Conservation (phyloP, 768 basidiomycete species). For the Termitomyces sp. region DNA sequence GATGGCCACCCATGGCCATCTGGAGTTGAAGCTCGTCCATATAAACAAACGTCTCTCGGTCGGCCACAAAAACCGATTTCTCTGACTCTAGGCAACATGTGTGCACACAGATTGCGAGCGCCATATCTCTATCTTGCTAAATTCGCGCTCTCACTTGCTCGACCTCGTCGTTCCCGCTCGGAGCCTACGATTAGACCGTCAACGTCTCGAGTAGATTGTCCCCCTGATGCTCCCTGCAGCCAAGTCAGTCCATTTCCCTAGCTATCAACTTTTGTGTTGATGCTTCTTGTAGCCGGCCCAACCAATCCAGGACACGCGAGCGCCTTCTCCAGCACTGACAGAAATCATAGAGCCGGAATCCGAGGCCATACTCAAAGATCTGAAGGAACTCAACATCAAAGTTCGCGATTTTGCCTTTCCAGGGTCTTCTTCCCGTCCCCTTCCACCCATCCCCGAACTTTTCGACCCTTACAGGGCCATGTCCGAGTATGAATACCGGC, state of each 20-base stretch:
- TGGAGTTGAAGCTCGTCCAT: conserved; percentile 4
- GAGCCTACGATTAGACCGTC: conserved; percentile 4
- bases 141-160: conserved; percentile 10
- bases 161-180: conserved; percentile 9
- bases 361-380: conserved; percentile 23
- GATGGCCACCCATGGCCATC: conserved; percentile 6
- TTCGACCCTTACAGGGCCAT: conserved; percentile 35
- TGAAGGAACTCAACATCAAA: conserved; percentile 30
- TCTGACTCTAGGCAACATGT: conserved; percentile 12
- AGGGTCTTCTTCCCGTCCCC: not conserved
- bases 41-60: conserved; percentile 7
- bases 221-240: conserved; percentile 1
- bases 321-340: conserved; percentile 30
- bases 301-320: conserved; percentile 3
- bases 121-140: not conserved
- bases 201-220: not conserved
- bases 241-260: conserved; percentile 3
- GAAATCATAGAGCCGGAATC: conserved; percentile 32
- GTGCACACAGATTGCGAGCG: conserved; percentile 7
- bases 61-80: not conserved
- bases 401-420: conserved; percentile 36
- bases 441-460: conserved; percentile 24
- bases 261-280: not conserved
- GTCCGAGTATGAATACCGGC: conserved; percentile 35
- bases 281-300: not conserved